Evolutionary conservation across 768 basidiomycete genomes (phyloP).

Genomic region (Tricholoma hemisulphureum): DNA sequence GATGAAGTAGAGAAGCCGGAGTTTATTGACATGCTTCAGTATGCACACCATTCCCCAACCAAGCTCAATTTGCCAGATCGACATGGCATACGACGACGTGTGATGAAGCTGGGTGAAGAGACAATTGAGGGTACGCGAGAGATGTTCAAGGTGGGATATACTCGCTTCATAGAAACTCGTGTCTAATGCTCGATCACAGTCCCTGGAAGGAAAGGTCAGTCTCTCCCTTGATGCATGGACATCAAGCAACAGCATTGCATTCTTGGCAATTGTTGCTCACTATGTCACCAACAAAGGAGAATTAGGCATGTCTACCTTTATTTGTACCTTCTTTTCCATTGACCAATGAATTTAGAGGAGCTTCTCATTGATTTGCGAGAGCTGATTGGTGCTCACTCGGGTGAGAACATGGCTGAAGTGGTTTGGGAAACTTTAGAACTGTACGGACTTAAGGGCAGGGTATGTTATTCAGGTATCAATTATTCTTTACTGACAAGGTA

Average conservation of each 20-base stretch:
- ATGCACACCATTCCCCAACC: no score
- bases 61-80: no score
- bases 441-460: constrained; percentile 9
- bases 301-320: constrained; percentile 8
- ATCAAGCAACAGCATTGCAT: constrained; percentile 23
- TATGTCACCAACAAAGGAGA: constrained; percentile 18
- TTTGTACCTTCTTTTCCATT: not conserved
- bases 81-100: no score
- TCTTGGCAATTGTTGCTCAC: constrained; percentile 23
- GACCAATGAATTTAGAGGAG: constrained; percentile 24
- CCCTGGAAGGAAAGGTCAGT: constrained; percentile 8
- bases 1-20: no score
- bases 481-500: no score
- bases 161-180: no score
- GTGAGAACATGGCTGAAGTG: constrained; percentile 33
- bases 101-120: no score
- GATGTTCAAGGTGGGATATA: no score
- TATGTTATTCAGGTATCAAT: no score
- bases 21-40: no score
- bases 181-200: no score
- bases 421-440: constrained; percentile 26
- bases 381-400: constrained; percentile 30
- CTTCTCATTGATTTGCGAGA: constrained; percentile 34
- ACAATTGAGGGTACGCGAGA: no score
- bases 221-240: constrained; percentile 25